phyloP scores from a whole-genome alignment of 768 basidiomycete species.

The Pleurotus cornucopiae region DNA sequence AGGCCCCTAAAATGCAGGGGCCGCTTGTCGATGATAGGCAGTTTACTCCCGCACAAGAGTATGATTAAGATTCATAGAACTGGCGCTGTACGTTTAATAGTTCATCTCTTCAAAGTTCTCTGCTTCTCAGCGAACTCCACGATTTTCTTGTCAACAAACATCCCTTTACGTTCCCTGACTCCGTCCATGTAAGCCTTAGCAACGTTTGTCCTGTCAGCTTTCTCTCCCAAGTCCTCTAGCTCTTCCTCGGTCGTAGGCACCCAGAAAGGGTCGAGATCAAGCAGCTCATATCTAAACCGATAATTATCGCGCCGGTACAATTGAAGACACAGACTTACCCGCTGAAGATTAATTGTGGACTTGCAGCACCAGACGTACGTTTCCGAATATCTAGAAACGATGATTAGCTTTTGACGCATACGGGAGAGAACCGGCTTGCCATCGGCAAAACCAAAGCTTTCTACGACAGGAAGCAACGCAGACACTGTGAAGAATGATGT shows the following conservation, averaged over 20 bases:
- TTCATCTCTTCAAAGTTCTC: conserved; percentile 68
- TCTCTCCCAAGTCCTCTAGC: conserved; percentile 93
- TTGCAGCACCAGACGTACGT: conserved; percentile 93
- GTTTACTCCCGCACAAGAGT: too few relatives aligned
- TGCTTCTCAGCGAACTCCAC: conserved; percentile 98
- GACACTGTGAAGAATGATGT: conserved; percentile 91
- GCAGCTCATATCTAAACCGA: conserved; percentile 73
- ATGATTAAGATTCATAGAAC: too few relatives aligned
- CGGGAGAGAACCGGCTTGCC: conserved; percentile 43
- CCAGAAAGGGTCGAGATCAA: conserved; percentile 96
- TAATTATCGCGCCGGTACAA: background rate
- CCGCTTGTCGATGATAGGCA: too few relatives aligned
- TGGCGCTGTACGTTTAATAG: conserved; percentile 11
- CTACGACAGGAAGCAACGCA: conserved; percentile 90
- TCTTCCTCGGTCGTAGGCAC: conserved; percentile 97
- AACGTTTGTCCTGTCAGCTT: conserved; percentile 90
- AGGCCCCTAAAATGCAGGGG: too few relatives aligned
- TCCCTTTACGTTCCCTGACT: conserved; percentile 88
- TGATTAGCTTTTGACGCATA: conserved; percentile 9
- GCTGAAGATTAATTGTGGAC: conserved; percentile 94
- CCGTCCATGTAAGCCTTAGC: conserved; percentile 90
- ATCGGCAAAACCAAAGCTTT: conserved; percentile 96
- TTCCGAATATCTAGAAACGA: conserved; percentile 74
- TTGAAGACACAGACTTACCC: conserved; percentile 52
- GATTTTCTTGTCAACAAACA: conserved; percentile 94